Conservation (phyloP, 2,329 filamentous ascomycete species). For the Chrysoporthe puriensis region DNA sequence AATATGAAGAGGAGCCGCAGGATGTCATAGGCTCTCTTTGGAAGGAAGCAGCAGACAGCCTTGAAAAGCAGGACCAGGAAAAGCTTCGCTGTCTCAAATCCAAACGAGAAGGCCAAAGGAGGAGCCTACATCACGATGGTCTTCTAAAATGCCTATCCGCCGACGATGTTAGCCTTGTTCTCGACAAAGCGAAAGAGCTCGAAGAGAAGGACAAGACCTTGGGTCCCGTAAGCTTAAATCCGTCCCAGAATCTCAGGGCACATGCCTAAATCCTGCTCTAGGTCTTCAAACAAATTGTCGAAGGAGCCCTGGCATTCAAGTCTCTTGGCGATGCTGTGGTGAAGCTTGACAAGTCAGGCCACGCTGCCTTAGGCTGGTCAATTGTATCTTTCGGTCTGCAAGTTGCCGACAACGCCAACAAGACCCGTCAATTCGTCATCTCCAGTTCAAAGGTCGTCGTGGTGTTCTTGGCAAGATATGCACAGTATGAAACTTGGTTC, state of each 20-base stretch:
- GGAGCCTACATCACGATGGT: too few relatives aligned
- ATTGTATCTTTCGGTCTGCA: conserved; percentile 6
- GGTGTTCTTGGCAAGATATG: background rate
- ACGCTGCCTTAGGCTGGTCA: conserved; percentile 5
- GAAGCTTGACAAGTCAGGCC: conserved; percentile 4
- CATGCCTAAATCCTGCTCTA: background rate
- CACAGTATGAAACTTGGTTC: background rate
- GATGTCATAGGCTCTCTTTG: too few relatives aligned
- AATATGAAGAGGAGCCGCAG: too few relatives aligned
- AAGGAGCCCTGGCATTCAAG: background rate
- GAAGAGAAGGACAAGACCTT: background rate
- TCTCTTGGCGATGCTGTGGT: conserved; percentile 2
- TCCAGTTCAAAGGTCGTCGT: conserved; percentile 3
- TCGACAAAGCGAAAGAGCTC: background rate
- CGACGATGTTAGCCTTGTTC: background rate
- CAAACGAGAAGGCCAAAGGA: too few relatives aligned
- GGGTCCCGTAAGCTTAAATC: background rate
- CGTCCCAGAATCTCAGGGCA: background rate
- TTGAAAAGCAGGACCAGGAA: too few relatives aligned
- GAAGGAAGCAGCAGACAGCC: too few relatives aligned
- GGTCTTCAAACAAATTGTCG: background rate
- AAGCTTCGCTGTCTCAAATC: too few relatives aligned
- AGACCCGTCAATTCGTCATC: conserved; percentile 4
- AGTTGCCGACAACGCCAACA: background rate
- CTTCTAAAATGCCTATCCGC: too few relatives aligned